Evolutionary conservation across 169 alveolate species (phyloP).

Genomic region (Blepharisma undulans): DNA sequence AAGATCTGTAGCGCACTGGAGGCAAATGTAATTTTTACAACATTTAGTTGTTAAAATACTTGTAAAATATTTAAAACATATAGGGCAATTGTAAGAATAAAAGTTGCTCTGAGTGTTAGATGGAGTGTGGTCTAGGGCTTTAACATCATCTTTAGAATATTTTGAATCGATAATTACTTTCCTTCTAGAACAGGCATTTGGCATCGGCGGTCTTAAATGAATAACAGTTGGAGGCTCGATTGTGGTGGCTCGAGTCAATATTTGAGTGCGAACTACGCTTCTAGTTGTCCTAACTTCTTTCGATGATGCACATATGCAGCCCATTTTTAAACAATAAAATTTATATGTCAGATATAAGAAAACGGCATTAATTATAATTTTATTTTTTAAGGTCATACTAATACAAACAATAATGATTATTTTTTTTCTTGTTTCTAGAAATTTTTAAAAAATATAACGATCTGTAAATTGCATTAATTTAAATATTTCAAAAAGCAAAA

Average conservation of each 20-base stretch:
- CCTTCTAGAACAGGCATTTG: background rate
- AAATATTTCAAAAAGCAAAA: background rate
- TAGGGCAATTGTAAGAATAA: conserved; percentile 49
- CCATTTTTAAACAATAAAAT: background rate
- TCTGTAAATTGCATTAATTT: background rate
- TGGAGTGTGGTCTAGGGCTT: background rate
- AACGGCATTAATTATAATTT: background rate
- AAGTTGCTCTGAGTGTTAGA: background rate
- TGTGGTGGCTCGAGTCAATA: background rate
- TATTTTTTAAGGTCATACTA: background rate
- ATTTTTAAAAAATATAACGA: too few species aligned
- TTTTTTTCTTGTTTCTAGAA: background rate
- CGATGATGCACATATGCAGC: background rate
- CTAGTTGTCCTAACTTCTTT: background rate
- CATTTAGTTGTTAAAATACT: conserved; percentile 45
- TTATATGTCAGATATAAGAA: background rate
- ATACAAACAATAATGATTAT: background rate
- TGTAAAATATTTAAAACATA: conserved; percentile 50
- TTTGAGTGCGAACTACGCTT: background rate
- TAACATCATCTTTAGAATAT: background rate
- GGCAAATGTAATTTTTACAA: conserved; percentile 59
- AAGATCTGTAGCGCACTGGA: conserved; percentile 45
- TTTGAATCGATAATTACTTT: conserved; percentile 5
- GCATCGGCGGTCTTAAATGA: background rate
- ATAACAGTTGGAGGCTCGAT: background rate